Base-by-base conservation (phyloP, 2,329 filamentous ascomycete genomes). In the Pezicula neosporulosa region DNA sequence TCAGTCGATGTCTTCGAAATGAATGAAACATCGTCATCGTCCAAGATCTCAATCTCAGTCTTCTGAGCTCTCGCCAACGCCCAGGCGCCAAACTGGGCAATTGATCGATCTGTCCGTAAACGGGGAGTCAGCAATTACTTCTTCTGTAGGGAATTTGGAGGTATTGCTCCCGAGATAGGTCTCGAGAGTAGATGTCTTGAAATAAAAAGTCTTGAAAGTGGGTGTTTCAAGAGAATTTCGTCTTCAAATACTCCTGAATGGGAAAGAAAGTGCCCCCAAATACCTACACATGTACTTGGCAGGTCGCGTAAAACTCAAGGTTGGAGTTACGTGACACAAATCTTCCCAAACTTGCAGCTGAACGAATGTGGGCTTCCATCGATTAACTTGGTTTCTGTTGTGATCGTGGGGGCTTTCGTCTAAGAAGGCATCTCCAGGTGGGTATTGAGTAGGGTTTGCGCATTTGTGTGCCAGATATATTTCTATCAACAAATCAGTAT, bases 251-350 rank as follows among this genome's bases (percentile, higher is more conserved):
- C n/a, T n/a, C n/a, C n/a, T n/a, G n/a, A n/a, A n/a, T n/a, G n/a
- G n/a, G n/a, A n/a, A n/a, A n/a, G n/a, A n/a, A n/a, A n/a, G n/a
- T n/a, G n/a, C n/a, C n/a, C n/a, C n/a, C n/a, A n/a, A n/a, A n/a
- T n/a, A n/a, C n/a, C n/a, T n/a, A n/a, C n/a, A 97, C 91, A 97
- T 97, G 71, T 88, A 89, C 68, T 97, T 97, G 43, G 93, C 94
- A 1, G 94, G 94, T n/a, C 86, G 81, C 0, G 93, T 97, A 67
- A 96, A 97, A 62, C 90, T 96, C n/a, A 97, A 77, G 0, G 92
- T 97, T 1, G 93, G 90, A 0, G 87, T 86, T 6, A 96, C 92
- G 65, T 97, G 93, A 63, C 94, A 97, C 3, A 97, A 74, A 61
- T 96, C 89, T 52, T 97, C 93, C 92, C 93, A 97, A 1, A 97